Conservation (phyloP, 1,139 yeast genomes). For the Yamadazyma diddensiae region DNA sequence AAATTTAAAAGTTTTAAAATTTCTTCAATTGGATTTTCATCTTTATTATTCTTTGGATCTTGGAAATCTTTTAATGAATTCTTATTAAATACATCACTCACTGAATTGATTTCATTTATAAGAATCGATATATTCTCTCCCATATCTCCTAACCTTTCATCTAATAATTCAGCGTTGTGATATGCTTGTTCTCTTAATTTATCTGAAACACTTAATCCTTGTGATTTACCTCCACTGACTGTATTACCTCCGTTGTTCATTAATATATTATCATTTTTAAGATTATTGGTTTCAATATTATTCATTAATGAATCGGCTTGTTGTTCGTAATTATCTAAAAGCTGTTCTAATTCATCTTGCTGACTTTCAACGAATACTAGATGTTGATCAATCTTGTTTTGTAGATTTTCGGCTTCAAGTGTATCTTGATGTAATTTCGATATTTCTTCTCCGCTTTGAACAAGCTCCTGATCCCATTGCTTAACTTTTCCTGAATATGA, state of each 20-base stretch:
- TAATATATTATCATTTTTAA: constrained; percentile 13
- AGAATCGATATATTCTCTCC: constrained; percentile 74
- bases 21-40: constrained; percentile 54
- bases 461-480: constrained; percentile 82
- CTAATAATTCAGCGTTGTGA: constrained; percentile 80
- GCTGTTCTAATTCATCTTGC: constrained; percentile 83
- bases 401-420: constrained; percentile 79
- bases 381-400: constrained; percentile 82
- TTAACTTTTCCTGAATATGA: constrained; percentile 73
- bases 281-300: constrained; percentile 31
- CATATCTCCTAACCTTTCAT: constrained; percentile 73
- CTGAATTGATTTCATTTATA: constrained; percentile 82
- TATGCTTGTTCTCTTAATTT: constrained; percentile 90
- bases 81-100: constrained; percentile 78
- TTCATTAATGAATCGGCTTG: constrained; percentile 67
- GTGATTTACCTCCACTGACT: constrained; percentile 7
- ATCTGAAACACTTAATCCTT: constrained; percentile 53
- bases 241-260: constrained; percentile 9
- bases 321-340: constrained; percentile 80
- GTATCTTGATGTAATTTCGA: constrained; percentile 76
- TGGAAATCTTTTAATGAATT: constrained; percentile 32
- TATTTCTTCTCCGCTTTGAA: constrained; percentile 83
- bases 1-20: constrained; percentile 81
- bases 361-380: constrained; percentile 84
- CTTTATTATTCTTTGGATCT: constrained; percentile 19